Evolutionary conservation across 2,329 filamentous ascomycete genomes (phyloP), one percentile per base, ranked within the genome.

Genomic region (Aspergillus sp.): DNA sequence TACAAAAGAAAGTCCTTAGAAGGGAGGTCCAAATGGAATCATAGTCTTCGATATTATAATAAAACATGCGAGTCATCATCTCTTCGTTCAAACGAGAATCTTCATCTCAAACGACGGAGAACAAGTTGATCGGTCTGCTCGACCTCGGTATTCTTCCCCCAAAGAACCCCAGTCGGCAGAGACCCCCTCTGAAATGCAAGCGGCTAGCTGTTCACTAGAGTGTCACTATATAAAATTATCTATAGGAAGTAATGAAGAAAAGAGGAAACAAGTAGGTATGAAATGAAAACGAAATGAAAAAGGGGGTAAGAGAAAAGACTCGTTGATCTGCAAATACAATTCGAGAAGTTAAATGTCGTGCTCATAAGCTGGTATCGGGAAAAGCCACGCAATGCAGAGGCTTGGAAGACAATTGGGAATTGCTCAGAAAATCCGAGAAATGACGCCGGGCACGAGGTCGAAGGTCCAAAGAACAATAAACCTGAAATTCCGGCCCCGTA

Each of bases 291-390:
- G 38, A 37, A 37, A 31, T 36, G 12, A 44, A 37, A 6, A 33
- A 30, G 31, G 31, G 13, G 28, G 34, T 37, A 39, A 46, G 39
- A 34, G 27, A 40, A 40, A 48, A 37, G 31, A 37, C 51, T 49
- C 39, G 48, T 44, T 53, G 52, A 51, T 58, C 47, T 52, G 55
- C 50, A 61, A 58, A 57, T 60, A 60, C 54, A 61, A 51, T 51
- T 51, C 53, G 45, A 61, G 54, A 56, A 54, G 47, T 42, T 51
- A 56, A 44, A 52, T 13, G 13, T 59, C 47, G 42, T 53, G 59
- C 57, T 62, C 57, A 47, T 61, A 58, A 56, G 52, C 55, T 62
- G 60, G 58, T 62, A 62, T 62, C 59, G 56, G 51, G 49, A 52
- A 49, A 42, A 43, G 42, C 37, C 45, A 32, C 44, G 44, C 32